Percentiles rank a stretch among this genome's conserved stretches.
Conservation (phyloP, 2,329 filamentous ascomycete species). For the Aspergillus jensenii region DNA sequence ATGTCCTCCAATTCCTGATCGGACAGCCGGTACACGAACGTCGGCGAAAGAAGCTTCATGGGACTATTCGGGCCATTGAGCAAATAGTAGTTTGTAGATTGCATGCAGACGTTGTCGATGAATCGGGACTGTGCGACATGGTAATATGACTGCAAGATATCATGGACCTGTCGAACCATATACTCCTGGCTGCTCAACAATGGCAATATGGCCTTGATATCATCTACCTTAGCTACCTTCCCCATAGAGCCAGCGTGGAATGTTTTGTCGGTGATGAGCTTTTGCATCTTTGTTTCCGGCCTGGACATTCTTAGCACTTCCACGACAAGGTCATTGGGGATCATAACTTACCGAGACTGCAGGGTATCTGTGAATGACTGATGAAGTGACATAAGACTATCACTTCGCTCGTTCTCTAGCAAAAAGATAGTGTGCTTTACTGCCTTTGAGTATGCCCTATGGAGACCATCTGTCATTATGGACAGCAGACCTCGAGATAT, state of each 20-base stretch:
- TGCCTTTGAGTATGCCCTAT: neutral
- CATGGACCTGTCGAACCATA: slow-evolving; percentile 53
- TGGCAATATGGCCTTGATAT: neutral
- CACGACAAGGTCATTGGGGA: neutral
- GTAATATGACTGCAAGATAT: slow-evolving; percentile 63
- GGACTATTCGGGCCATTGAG: slow-evolving; percentile 53
- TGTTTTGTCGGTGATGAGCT: neutral
- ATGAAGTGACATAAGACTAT: slow-evolving; percentile 52
- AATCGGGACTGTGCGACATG: slow-evolving; percentile 61
- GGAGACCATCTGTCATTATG: neutral
- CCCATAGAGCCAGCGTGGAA: neutral
- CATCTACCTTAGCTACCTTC: slow-evolving; percentile 4
- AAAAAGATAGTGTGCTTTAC: slow-evolving; percentile 45
- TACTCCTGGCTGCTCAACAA: slow-evolving; percentile 18
- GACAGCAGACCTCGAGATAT: neutral
- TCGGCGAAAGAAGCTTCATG: slow-evolving; percentile 53
- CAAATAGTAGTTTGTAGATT: slow-evolving; percentile 57
- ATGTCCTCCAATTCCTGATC: slow-evolving; percentile 54
- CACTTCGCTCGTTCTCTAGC: slow-evolving; percentile 51
- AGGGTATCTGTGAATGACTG: slow-evolving; percentile 51
- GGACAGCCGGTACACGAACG: slow-evolving; percentile 51
- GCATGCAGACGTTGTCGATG: slow-evolving; percentile 61
- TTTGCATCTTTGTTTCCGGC: neutral
- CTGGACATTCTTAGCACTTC: neutral
- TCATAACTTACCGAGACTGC: slow-evolving; percentile 17